These are phyloP conservation scores for Epichloe glyceriae DNA, from an alignment of 2,329 filamentous ascomycete genomes.

Conservation along the genomic window DNA sequence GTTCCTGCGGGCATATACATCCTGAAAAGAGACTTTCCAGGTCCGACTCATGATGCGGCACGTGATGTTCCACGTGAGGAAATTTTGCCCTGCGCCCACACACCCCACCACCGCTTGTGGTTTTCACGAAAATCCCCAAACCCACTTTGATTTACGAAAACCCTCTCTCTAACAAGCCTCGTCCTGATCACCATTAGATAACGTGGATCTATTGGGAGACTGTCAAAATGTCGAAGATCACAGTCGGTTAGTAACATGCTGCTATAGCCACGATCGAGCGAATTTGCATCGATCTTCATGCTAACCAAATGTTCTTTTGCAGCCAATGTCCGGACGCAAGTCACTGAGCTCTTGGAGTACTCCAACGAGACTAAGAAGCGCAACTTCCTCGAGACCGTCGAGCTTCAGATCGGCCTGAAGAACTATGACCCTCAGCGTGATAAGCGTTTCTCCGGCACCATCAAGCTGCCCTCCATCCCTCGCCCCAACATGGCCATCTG, in stretches of 20 bases:
- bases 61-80: conserved; percentile 21
- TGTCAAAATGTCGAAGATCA: conserved; percentile 80
- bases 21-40: not conserved
- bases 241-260: conserved; percentile 42
- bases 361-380: conserved; percentile 90
- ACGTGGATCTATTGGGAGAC: conserved; percentile 66
- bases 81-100: conserved; percentile 21
- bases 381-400: conserved; percentile 93
- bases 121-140: conserved; percentile 11
- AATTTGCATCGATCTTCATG: conserved; percentile 3
- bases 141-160: conserved; percentile 5
- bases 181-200: conserved; percentile 58
- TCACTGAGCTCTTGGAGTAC: conserved; percentile 90
- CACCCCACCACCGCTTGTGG: conserved; percentile 13
- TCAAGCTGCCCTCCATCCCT: conserved; percentile 85
- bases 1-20: not conserved
- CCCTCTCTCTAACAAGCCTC: conserved; percentile 14
- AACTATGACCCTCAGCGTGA: conserved; percentile 99
- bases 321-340: conserved; percentile 91
- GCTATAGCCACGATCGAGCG: not conserved
- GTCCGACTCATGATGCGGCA: conserved; percentile 9
- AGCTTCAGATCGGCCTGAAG: conserved; percentile 88
- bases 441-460: conserved; percentile 99
- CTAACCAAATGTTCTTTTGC: conserved; percentile 16
- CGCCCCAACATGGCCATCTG: conserved; percentile 83